Evolutionary conservation across 305 asterid genomes (phyloP).

Genomic region (Fraxinus xanthoxyloides): DNA sequence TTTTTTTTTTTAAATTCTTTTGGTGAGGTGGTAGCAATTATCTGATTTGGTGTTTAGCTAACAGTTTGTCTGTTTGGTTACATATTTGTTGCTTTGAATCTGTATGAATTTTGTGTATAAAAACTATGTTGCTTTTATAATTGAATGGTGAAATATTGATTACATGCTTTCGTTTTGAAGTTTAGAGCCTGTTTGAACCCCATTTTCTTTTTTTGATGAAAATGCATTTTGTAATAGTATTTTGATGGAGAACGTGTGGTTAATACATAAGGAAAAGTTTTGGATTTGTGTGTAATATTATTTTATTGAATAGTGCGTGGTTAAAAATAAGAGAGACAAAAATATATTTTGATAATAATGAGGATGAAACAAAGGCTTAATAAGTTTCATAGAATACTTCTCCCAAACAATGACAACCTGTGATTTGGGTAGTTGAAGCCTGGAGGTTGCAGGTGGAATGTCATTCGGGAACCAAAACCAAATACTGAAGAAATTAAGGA

Average conservation of each 20-base stretch:
- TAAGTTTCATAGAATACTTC: neutral
- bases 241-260: too few relatives aligned
- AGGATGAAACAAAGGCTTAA: neutral
- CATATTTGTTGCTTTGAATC: neutral
- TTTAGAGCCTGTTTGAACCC: too few relatives aligned
- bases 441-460: neutral
- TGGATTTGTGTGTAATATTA: too few relatives aligned
- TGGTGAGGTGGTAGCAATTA: neutral
- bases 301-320: too few relatives aligned
- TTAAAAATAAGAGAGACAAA: neutral
- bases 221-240: too few relatives aligned
- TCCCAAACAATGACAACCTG: neutral
- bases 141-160: neutral
- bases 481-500: neutral
- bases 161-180: neutral
- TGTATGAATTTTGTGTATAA: slow-evolving; percentile 7
- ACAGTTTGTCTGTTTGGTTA: neutral
- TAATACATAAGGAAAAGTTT: too few relatives aligned
- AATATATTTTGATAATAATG: neutral
- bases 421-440: neutral
- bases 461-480: neutral
- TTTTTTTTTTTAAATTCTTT: too few relatives aligned
- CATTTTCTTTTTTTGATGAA: too few relatives aligned
- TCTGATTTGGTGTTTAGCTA: neutral
- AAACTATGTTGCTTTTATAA: slow-evolving; percentile 1